These are phyloP conservation scores for Acacia melanoxylon DNA, from an alignment of 306 rosid genomes.

Conservation along the genomic window DNA sequence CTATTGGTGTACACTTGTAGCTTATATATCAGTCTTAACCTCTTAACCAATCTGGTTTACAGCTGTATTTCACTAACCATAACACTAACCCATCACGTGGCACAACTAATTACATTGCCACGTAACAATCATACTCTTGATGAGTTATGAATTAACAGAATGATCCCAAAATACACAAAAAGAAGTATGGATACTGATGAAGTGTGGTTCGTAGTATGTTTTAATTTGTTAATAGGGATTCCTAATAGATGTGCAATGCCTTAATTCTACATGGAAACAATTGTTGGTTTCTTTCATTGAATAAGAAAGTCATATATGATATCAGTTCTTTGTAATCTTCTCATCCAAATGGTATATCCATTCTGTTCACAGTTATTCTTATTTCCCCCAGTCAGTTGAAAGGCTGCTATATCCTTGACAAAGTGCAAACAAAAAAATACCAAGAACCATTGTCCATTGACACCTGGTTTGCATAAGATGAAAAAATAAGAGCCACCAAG, in stretches of 20 bases:
- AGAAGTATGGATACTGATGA: too few relatives aligned
- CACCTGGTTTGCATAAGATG: not conserved
- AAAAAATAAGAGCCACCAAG: not conserved
- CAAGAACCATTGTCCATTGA: not conserved
- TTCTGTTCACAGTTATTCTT: not conserved
- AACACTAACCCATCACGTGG: too few relatives aligned
- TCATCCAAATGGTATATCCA: not conserved
- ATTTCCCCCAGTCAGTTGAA: not conserved
- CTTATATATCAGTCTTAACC: too few relatives aligned
- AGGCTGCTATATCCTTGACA: not conserved
- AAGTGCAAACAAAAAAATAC: not conserved
- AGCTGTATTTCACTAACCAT: too few relatives aligned
- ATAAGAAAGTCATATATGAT: not conserved
- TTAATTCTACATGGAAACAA: not conserved
- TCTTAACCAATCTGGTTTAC: too few relatives aligned
- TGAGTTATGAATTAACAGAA: too few relatives aligned
- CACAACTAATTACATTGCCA: too few relatives aligned
- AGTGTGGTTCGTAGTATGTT: not conserved
- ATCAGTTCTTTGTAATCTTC: not conserved
- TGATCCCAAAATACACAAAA: too few relatives aligned
- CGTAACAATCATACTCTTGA: too few relatives aligned
- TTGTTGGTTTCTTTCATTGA: not conserved
- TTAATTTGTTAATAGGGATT: not conserved
- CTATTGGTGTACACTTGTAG: too few relatives aligned
- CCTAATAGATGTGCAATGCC: not conserved